phyloP scores from a whole-genome alignment of 805 yeast genomes.

The Ogataea polymorpha region DNA sequence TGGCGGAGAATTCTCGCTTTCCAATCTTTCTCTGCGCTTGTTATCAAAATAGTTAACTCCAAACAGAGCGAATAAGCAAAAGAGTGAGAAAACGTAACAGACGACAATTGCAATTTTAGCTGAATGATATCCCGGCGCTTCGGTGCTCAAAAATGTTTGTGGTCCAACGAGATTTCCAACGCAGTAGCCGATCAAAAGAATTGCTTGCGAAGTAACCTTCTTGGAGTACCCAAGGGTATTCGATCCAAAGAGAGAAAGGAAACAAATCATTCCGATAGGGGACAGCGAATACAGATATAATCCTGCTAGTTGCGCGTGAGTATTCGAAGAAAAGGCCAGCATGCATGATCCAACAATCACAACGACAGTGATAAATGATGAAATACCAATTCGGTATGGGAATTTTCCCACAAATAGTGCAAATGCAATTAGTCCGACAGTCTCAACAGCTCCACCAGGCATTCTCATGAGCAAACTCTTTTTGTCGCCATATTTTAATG shows the following conservation, averaged over 20 bases:
- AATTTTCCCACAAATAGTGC: constrained; percentile 19
- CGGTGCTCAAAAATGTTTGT: constrained; percentile 54
- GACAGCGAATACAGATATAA: constrained; percentile 26
- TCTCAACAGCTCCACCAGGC: constrained; percentile 29
- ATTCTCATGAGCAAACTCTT: constrained; percentile 26
- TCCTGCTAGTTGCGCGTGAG: constrained; percentile 26
- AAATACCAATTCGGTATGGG: constrained; percentile 17
- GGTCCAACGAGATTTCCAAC: constrained; percentile 69
- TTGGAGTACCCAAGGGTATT: constrained; percentile 39
- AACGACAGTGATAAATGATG: not conserved
- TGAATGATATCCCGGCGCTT: constrained; percentile 55
- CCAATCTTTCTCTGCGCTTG: constrained; percentile 6
- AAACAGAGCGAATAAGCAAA: constrained; percentile 21
- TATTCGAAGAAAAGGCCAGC: constrained; percentile 2
- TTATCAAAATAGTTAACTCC: constrained; percentile 19
- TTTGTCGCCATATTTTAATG: constrained; percentile 17
- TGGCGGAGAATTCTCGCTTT: constrained; percentile 6
- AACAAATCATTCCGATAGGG: constrained; percentile 27
- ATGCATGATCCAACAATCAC: constrained; percentile 3
- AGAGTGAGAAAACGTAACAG: constrained; percentile 30
- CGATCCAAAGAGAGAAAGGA: constrained; percentile 22
- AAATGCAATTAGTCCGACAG: constrained; percentile 33
- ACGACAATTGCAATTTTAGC: constrained; percentile 54
- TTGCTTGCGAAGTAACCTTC: constrained; percentile 45
- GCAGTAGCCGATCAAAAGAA: constrained; percentile 58